These are phyloP conservation scores for Debaryomycetaceae sp. DNA, from an alignment of 1,139 yeast species.

Conservation along the genomic window DNA sequence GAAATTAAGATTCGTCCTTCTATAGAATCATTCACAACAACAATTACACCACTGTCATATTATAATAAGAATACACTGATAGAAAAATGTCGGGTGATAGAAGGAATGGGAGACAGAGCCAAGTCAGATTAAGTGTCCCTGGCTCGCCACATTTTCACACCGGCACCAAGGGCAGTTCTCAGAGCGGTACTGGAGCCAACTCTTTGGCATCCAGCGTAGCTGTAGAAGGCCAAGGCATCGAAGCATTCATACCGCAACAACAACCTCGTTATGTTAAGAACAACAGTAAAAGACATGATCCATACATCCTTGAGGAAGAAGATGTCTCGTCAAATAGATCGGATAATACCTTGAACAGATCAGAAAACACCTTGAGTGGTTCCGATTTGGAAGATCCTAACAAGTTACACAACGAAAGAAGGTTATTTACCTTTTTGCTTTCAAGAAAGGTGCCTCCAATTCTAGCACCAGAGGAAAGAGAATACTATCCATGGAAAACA, in stretches of 20 bases:
- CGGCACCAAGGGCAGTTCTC: neutral
- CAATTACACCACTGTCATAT: too few species aligned
- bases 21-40: neutral
- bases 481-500: slow-evolving; percentile 34
- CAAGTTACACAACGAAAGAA: slow-evolving; percentile 23
- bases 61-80: too few species aligned
- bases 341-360: neutral
- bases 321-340: neutral
- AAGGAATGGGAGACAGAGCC: neutral
- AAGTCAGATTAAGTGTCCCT: neutral
- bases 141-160: neutral
- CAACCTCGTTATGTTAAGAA: neutral
- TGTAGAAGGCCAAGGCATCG: neutral
- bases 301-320: neutral
- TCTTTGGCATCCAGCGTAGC: neutral
- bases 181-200: neutral
- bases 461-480: slow-evolving; percentile 34
- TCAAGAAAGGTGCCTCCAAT: slow-evolving; percentile 35
- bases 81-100: neutral
- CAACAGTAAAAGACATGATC: neutral
- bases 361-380: neutral
- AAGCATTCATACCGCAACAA: neutral
- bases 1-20: neutral
- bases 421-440: slow-evolving; percentile 32
- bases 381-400: slow-evolving; percentile 9